phyloP scores from a whole-genome alignment of 352 stramenopile species.

The Globisporangium spiculum region DNA sequence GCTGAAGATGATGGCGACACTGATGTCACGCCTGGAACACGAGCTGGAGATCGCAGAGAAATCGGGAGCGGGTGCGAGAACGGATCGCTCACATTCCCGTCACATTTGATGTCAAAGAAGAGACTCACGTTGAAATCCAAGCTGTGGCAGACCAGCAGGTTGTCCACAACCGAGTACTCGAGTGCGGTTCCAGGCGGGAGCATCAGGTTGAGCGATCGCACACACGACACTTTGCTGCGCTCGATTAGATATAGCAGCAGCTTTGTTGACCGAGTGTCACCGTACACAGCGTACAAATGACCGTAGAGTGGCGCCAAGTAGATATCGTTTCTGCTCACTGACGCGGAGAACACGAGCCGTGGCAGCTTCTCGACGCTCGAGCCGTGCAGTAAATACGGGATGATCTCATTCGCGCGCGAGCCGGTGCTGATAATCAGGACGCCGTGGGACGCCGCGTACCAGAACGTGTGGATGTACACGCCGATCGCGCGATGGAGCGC shows the following conservation, averaged over 20 bases:
- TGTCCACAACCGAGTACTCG: conserved; percentile 79
- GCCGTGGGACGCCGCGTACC: conserved; percentile 59
- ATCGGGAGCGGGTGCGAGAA: conserved; percentile 75
- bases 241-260: conserved; percentile 73
- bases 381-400: conserved; percentile 64
- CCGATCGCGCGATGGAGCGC: conserved; percentile 54
- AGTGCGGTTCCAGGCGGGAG: conserved; percentile 52
- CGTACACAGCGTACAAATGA: conserved; percentile 63
- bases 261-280: conserved; percentile 50
- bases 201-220: conserved; percentile 72
- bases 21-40: neutral
- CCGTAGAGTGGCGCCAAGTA: conserved; percentile 69
- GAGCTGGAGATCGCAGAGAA: conserved; percentile 33
- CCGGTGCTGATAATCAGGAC: conserved; percentile 72
- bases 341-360: conserved; percentile 65
- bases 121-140: conserved; percentile 76
- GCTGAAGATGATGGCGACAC: conserved; percentile 11
- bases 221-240: conserved; percentile 61
- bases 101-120: conserved; percentile 79
- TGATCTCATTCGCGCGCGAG: conserved; percentile 72
- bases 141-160: conserved; percentile 80
- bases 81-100: conserved; percentile 48
- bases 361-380: conserved; percentile 63
- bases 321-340: conserved; percentile 49
- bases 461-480: conserved; percentile 68